Conservation (phyloP, 2,329 filamentous ascomycete genomes). For the Cladosporium oxysporum region DNA sequence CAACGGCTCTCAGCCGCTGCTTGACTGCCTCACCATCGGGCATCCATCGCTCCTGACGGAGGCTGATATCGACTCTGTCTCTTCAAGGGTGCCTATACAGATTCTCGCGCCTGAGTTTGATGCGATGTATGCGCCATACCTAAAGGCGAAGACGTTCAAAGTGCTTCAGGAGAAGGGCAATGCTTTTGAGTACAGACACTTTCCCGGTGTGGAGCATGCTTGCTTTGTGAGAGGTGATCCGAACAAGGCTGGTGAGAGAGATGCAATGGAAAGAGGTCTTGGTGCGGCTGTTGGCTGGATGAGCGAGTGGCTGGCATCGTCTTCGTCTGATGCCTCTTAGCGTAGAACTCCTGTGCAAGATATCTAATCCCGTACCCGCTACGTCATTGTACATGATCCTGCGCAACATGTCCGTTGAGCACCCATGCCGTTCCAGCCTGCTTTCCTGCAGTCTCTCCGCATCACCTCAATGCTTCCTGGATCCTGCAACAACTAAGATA, state of each 20-base stretch:
- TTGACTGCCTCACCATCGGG: conserved; percentile 49
- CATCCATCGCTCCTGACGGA: conserved; percentile 50
- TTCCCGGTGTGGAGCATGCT: conserved; percentile 52
- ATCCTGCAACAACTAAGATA: neutral
- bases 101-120: conserved; percentile 56
- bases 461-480: neutral
- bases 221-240: conserved; percentile 48
- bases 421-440: neutral
- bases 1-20: conserved; percentile 31
- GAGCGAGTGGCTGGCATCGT: conserved; percentile 3
- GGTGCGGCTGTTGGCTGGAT: conserved; percentile 37
- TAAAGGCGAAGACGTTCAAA: conserved; percentile 49
- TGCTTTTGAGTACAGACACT: conserved; percentile 54
- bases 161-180: conserved; percentile 43
- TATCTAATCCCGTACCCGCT: neutral
- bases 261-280: conserved; percentile 46
- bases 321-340: neutral
- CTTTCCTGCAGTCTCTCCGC: neutral
- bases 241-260: conserved; percentile 42
- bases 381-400: neutral
- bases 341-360: neutral
- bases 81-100: conserved; percentile 49
- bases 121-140: conserved; percentile 43
- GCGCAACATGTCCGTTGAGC: neutral
- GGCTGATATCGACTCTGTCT: conserved; percentile 49